Conservation (phyloP, 768 basidiomycete genomes). For the Pholiota conissans region DNA sequence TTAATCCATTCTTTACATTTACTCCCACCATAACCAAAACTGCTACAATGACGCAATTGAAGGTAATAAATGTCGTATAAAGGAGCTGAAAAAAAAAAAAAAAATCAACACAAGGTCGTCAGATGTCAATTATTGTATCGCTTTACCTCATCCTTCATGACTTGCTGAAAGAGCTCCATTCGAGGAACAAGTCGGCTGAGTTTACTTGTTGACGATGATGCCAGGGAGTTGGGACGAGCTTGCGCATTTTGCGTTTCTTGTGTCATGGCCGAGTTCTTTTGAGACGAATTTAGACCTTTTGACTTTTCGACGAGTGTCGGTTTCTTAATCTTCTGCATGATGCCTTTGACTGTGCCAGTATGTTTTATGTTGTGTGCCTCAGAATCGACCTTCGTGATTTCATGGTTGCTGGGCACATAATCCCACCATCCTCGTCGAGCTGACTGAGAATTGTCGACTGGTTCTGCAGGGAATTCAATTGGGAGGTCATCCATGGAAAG, state of each 20-base stretch:
- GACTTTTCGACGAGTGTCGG: not conserved
- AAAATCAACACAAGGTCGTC: no score
- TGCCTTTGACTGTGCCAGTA: not conserved
- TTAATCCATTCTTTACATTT: slow-evolving; percentile 43
- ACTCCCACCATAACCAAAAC: slow-evolving; percentile 52
- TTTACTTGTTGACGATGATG: slow-evolving; percentile 32
- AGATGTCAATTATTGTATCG: not conserved
- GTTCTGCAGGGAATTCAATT: slow-evolving; percentile 27
- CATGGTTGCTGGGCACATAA: slow-evolving; percentile 37
- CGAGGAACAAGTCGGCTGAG: slow-evolving; percentile 50
- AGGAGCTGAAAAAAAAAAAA: slow-evolving; percentile 51
- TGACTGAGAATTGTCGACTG: slow-evolving; percentile 20
- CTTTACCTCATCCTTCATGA: slow-evolving; percentile 64
- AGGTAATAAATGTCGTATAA: slow-evolving; percentile 55
- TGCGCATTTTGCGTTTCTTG: not conserved
- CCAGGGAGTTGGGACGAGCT: slow-evolving; percentile 18
- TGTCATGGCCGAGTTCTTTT: not conserved
- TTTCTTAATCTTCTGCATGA: slow-evolving; percentile 3
- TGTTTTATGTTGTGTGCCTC: not conserved
- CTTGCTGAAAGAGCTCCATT: slow-evolving; percentile 53
- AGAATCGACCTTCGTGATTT: no score
- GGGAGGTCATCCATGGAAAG: slow-evolving; percentile 44
- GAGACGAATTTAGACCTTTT: not conserved
- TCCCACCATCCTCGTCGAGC: slow-evolving; percentile 55
- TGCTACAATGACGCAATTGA: slow-evolving; percentile 46